These are phyloP conservation scores for Allodekkera sacchari DNA, from an alignment of 805 yeast species.

Conservation along the genomic window DNA sequence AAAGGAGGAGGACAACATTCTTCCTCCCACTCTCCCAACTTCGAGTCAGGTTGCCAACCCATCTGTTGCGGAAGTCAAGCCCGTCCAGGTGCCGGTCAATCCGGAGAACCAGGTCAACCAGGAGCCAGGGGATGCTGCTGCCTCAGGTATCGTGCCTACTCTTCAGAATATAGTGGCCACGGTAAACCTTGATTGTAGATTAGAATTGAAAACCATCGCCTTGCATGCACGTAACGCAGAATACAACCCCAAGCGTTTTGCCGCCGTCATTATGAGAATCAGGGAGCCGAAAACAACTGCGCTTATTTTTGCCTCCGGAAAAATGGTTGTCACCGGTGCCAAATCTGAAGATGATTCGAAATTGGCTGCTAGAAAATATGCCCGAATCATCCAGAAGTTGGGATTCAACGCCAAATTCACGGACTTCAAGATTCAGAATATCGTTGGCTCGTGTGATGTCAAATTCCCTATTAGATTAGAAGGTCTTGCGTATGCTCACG, in stretches of 20 bases:
- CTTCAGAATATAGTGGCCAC: conserved; percentile 95
- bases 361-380: conserved; percentile 93
- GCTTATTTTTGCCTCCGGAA: conserved; percentile 94
- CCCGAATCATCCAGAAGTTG: conserved; percentile 94
- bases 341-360: conserved; percentile 98
- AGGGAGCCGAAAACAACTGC: conserved; percentile 99
- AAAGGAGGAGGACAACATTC: conserved; percentile 4
- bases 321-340: conserved; percentile 99
- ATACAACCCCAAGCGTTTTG: conserved; percentile 97
- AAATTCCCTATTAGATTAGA: conserved; percentile 95
- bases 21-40: neutral
- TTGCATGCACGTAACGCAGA: conserved; percentile 98
- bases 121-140: conserved; percentile 52
- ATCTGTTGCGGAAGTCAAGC: neutral
- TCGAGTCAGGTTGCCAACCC: neutral
- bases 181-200: conserved; percentile 90
- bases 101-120: neutral
- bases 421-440: conserved; percentile 95
- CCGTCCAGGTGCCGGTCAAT: too few relatives aligned
- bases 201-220: conserved; percentile 95
- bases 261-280: conserved; percentile 98
- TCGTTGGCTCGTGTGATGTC: conserved; percentile 97
- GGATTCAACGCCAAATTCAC: conserved; percentile 98
- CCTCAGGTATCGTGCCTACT: conserved; percentile 95
- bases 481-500: conserved; percentile 96